These are phyloP conservation scores for Scleroderma bovista DNA, from an alignment of 768 basidiomycete species.

Conservation along the genomic window DNA sequence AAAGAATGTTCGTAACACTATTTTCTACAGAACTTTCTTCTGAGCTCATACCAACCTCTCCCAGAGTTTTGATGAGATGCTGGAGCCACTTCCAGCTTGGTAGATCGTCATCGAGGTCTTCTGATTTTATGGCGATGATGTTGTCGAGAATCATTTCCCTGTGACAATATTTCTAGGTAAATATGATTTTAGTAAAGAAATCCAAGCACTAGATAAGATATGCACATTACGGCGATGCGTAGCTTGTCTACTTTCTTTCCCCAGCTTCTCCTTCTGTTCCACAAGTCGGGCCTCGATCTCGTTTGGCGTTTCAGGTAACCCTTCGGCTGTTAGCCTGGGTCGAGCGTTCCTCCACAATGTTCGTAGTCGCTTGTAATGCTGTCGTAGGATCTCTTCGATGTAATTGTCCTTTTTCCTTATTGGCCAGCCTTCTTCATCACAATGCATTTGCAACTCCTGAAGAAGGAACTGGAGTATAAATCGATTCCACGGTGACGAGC, in stretches of 20 bases:
- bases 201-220: background rate
- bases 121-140: background rate
- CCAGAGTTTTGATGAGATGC: background rate
- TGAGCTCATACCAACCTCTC: constrained; percentile 10
- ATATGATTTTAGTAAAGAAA: background rate
- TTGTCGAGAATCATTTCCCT: background rate
- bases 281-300: constrained; percentile 2
- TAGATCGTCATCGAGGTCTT: background rate
- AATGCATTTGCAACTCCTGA: background rate
- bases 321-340: background rate
- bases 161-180: constrained; percentile 1
- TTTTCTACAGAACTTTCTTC: constrained; percentile 9
- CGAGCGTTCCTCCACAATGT: constrained; percentile 1
- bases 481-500: background rate
- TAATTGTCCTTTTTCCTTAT: constrained; percentile 1
- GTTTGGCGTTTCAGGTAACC: background rate
- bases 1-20: background rate
- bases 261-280: background rate
- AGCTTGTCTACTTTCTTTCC: constrained; percentile 1
- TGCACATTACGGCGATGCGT: constrained; percentile 4
- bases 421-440: background rate
- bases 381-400: background rate
- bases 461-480: background rate
- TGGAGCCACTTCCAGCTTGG: constrained; percentile 6
- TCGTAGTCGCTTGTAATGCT: constrained; percentile 1